Evolutionary conservation across 768 basidiomycete species (phyloP).

Genomic region (Piloderma croceum): DNA sequence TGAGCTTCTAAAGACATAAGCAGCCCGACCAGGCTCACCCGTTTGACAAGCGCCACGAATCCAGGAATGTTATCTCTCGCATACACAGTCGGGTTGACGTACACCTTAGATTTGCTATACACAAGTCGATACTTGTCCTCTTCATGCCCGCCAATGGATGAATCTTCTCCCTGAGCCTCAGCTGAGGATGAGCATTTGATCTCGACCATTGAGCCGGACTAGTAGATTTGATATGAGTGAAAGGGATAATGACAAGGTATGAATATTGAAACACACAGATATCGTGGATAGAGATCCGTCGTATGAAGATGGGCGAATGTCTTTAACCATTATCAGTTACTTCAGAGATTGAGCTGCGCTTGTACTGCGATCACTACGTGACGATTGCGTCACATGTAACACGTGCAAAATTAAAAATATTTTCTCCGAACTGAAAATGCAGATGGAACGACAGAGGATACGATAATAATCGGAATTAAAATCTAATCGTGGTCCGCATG

Average conservation of each 20-base stretch:
- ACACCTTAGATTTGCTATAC: conserved; percentile 91
- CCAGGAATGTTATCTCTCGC: conserved; percentile 91
- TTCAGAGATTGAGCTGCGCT: too few relatives aligned
- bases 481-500: too few relatives aligned
- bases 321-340: conserved; percentile 10
- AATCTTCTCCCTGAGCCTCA: conserved; percentile 11
- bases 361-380: too few relatives aligned
- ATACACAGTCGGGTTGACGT: conserved; percentile 91
- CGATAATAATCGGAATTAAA: too few relatives aligned
- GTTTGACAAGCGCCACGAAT: conserved; percentile 87
- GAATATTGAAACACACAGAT: conserved; percentile 34
- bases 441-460: too few relatives aligned
- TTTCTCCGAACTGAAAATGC: too few relatives aligned
- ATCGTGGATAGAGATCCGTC: conserved; percentile 43
- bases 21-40: conserved; percentile 43
- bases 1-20: conserved; percentile 7
- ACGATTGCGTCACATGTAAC: too few relatives aligned
- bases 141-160: conserved; percentile 19
- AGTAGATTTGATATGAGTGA: conserved; percentile 1
- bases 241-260: conserved; percentile 8
- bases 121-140: conserved; percentile 71
- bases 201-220: conserved; percentile 69
- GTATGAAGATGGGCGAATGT: conserved; percentile 29
- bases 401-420: too few relatives aligned
- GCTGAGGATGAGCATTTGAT: conserved; percentile 45